Base-by-base conservation (phyloP, 805 yeast species). In the Candida peoriensis region DNA sequence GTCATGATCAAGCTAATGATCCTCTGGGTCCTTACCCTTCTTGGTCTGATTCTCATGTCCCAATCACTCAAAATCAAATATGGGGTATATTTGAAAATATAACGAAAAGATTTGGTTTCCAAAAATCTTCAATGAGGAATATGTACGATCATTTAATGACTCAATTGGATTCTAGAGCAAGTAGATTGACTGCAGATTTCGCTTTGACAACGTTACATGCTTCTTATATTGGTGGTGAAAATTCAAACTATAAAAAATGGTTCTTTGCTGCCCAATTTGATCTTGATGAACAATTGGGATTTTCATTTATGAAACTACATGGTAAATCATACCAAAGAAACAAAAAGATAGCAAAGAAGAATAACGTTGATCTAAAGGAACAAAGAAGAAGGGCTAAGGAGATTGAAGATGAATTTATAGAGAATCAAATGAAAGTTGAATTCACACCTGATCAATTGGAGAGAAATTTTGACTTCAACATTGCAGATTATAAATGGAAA, bases 211-310 rank as follows among this genome's bases (percentile, higher is more conserved):
- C 90, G 0, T 60, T 90, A 22, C 97, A 90, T 60, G 79, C 87
- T 2, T 95, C 89, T 42, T 90, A 90, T 58, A 86, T 90, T 42
- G 97, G 96, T 0, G 97, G 97, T 13, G 85, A 79, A 32, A 67
- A 78, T 40, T 74, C 97, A 4, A 90, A 90, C 60, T 90, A 80
- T 60, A 74, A 81, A 52, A 87, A 84, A 58, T 90, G 97, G 97
- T 87, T 78, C 57, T 84, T 89, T 60, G 86, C 94, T 29, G 86
- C 95, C 8, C 86, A 80, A 58, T 63, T 82, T 24, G 88, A 81
- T 45, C 59, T 81, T 31, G 96, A 88, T 59, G 82, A 76, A 36
- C 81, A 74, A 35, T 61, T 76, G 28, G 82, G 82, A 4, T 69
- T 72, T 52, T 63, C 70, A 40, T 66, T 68, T 51, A 71, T 73